Evolutionary conservation across 345 rosid species (phyloP), one percentile per base, ranked within the genome.

Genomic region (Tarenaya hassleriana): DNA sequence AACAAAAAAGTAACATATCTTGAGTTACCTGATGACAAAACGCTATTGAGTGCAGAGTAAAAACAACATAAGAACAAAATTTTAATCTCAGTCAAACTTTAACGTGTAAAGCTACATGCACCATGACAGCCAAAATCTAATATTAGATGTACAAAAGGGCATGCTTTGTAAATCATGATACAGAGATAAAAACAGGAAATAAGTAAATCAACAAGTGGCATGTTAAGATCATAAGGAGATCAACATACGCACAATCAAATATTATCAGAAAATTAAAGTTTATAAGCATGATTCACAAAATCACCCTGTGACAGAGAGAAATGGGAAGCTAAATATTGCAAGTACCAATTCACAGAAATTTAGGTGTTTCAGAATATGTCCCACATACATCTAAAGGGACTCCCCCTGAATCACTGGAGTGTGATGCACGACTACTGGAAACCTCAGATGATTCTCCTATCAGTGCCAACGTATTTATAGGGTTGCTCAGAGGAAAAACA

Each of bases 311-410:
- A 24, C 12, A 34, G 33, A 38, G 56, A 64, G 51, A 51, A 16
- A 57, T 32, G 34, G 46, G 55, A 55, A 39, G 48, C 40, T 16
- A 44, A 38, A 14, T 24, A 31, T 47, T 34, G 38, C 8, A 50
- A 29, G 49, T 45, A 18, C 42, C 17, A 37, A 17, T 61, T 38
- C 18, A 45, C 38, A 51, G 12, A 69, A 18, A 42, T n/a, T 17
- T 41, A 10, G 40, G 42, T 49, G 41, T 61, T 60, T 41, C 48
- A 42, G 58, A 60, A 63, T 56, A 33, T 34, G 41, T 45, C 60
- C 44, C 58, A 81, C 95, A 52, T 88, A 94, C 99, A 70, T 86
- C 94, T 72, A 88, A 77, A 66, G 85, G 83, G 19, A 88, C 63
- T 50, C 86, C 88, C 7, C 81, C 81, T 51, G 91, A 62, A 50